Conservation (phyloP, 371 early-diverging fungal genomes). For the Rhizopus delemar region DNA sequence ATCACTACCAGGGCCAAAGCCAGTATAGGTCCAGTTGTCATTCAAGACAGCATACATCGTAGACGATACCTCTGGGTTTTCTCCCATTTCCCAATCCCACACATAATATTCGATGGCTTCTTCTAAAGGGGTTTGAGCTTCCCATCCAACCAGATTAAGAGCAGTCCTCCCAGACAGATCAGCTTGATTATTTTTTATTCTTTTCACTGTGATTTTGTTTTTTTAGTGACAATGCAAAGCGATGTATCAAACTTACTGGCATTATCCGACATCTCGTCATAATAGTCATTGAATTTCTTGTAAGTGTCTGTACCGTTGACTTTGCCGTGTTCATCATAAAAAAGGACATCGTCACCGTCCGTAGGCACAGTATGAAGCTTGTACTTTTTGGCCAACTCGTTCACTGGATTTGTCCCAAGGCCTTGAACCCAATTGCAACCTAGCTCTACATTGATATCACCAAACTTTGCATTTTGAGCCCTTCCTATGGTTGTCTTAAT, state of each 20-base stretch:
- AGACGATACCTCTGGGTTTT: conserved; percentile 42
- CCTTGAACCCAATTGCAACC: conserved; percentile 59
- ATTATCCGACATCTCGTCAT: conserved; percentile 27
- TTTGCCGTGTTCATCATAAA: conserved; percentile 33
- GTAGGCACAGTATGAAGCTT: conserved; percentile 28
- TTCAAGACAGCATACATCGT: conserved; percentile 27
- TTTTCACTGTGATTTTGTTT: conserved; percentile 25
- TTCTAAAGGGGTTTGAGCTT: conserved; percentile 32
- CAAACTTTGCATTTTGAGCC: conserved; percentile 44
- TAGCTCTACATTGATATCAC: conserved; percentile 35
- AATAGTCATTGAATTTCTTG: conserved; percentile 26
- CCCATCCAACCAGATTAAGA: conserved; percentile 40
- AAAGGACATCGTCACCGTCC: conserved; percentile 38
- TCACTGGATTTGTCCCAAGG: conserved; percentile 48
- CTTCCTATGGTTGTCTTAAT: conserved; percentile 26
- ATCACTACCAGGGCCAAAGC: conserved; percentile 46
- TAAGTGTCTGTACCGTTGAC: conserved; percentile 28
- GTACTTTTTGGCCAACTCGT: conserved; percentile 40
- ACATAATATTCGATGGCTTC: conserved; percentile 46
- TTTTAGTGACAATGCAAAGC: background rate
- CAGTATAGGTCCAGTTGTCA: conserved; percentile 34
- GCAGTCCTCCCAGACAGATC: conserved; percentile 44
- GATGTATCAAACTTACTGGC: conserved; percentile 21
- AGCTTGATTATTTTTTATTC: conserved; percentile 30
- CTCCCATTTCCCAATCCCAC: conserved; percentile 49